Evolutionary conservation across 202 grass and related monocot genomes (phyloP).

Genomic region (Schoenoplectus triqueter): DNA sequence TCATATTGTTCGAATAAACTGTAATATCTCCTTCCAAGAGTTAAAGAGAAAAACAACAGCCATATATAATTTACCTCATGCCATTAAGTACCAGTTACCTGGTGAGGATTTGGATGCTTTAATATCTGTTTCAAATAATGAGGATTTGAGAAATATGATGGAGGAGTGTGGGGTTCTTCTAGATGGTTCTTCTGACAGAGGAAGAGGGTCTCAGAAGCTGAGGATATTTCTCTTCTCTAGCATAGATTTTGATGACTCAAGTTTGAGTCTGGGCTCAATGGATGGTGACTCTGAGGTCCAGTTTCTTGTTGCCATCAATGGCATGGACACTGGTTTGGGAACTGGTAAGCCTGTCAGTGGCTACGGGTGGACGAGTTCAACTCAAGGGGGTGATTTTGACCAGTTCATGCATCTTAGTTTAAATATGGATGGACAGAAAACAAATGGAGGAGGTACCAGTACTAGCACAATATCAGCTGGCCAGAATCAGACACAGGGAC

Average conservation of each 20-base stretch:
- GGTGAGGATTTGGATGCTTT: slow-evolving; percentile 96
- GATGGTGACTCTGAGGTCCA: slow-evolving; percentile 89
- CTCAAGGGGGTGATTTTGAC: slow-evolving; percentile 56
- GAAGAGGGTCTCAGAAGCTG: slow-evolving; percentile 74
- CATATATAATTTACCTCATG: slow-evolving; percentile 72
- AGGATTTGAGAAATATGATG: slow-evolving; percentile 99
- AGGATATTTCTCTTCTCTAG: slow-evolving; percentile 82
- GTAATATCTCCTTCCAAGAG: slow-evolving; percentile 74
- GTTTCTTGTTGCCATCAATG: slow-evolving; percentile 89
- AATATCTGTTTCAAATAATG: slow-evolving; percentile 85
- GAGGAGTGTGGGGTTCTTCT: slow-evolving; percentile 75
- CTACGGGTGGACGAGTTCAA: slow-evolving; percentile 54
- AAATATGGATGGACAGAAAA: slow-evolving; percentile 40
- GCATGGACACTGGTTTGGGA: slow-evolving; percentile 70
- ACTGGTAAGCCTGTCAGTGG: slow-evolving; percentile 56
- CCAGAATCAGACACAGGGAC: slow-evolving; percentile 28
- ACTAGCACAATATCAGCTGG: slow-evolving; percentile 49
- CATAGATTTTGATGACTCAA: slow-evolving; percentile 70
- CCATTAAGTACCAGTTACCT: slow-evolving; percentile 92
- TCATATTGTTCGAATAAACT: slow-evolving; percentile 75
- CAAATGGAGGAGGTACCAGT: slow-evolving; percentile 43
- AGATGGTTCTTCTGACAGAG: slow-evolving; percentile 44
- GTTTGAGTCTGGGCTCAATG: slow-evolving; percentile 74
- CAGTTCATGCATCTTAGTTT: slow-evolving; percentile 73
- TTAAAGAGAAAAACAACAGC: slow-evolving; percentile 74